These are phyloP conservation scores for Daldinia sp. DNA, from an alignment of 2,329 filamentous ascomycete species.

Conservation along the genomic window DNA sequence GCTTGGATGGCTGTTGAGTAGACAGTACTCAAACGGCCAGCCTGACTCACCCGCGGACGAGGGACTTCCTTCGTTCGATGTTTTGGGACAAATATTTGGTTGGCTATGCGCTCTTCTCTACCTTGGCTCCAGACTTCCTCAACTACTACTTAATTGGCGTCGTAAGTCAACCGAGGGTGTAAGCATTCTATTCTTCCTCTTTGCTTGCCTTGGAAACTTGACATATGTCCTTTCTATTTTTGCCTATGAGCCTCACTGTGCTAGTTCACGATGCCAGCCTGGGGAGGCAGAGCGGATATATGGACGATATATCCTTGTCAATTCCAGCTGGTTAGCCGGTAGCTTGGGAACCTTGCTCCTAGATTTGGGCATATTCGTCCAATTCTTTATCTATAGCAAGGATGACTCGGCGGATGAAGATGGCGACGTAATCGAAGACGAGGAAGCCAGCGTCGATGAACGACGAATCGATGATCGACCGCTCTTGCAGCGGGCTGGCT, in stretches of 20 bases:
- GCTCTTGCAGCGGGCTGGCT: constrained; percentile 49
- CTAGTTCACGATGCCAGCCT: constrained; percentile 64
- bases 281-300: constrained; percentile 79
- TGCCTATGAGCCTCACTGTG: constrained; percentile 84
- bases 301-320: constrained; percentile 85
- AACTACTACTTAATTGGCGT: constrained; percentile 90
- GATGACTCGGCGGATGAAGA: constrained; percentile 53
- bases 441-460: constrained; percentile 44
- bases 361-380: constrained; percentile 87
- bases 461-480: constrained; percentile 49
- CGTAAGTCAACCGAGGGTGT: constrained; percentile 95
- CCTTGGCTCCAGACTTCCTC: constrained; percentile 88
- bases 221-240: constrained; percentile 94
- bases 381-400: constrained; percentile 87
- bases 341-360: constrained; percentile 88
- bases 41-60: constrained; percentile 56
- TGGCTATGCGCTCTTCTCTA: constrained; percentile 93
- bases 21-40: constrained; percentile 57
- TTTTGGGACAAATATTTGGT: constrained; percentile 89
- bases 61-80: constrained; percentile 73
- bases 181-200: constrained; percentile 94
- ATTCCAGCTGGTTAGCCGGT: constrained; percentile 89
- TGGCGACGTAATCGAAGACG: constrained; percentile 49
- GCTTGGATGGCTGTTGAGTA: constrained; percentile 84
- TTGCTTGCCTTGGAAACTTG: constrained; percentile 94